Evolutionary conservation across 2,329 filamentous ascomycete genomes (phyloP).

Genomic region (Cucurbitaria berberidis): DNA sequence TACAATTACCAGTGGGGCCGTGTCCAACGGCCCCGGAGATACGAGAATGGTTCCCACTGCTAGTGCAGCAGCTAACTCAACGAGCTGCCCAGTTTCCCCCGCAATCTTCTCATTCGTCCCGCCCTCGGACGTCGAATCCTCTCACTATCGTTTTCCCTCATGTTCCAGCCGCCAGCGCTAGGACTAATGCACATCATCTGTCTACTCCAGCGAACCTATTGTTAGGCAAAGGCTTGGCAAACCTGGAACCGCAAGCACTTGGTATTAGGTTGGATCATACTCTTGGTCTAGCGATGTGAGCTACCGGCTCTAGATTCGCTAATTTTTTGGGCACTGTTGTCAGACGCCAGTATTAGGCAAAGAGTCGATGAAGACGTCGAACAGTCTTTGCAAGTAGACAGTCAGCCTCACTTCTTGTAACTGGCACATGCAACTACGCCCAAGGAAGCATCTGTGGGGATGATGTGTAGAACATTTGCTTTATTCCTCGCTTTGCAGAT

Average conservation of each 20-base stretch:
- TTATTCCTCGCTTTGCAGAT: background rate
- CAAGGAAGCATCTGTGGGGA: background rate
- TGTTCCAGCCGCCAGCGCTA: conserved; percentile 35
- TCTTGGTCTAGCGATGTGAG: background rate
- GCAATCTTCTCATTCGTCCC: background rate
- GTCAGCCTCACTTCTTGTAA: background rate
- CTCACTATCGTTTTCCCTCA: conserved; percentile 41
- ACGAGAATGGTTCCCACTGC: background rate
- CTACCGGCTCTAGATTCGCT: background rate
- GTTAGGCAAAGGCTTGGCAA: conserved; percentile 31
- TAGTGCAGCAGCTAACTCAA: background rate
- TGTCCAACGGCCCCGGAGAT: background rate
- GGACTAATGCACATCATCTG: conserved; percentile 36
- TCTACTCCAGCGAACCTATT: conserved; percentile 43
- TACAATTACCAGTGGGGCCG: background rate
- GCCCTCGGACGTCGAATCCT: conserved; percentile 36
- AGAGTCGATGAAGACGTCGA: too few species aligned
- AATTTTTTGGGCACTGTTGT: background rate
- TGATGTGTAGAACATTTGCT: background rate
- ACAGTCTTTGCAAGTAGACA: background rate
- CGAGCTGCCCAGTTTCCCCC: too few species aligned
- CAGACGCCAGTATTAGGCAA: background rate
- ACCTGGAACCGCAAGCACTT: background rate
- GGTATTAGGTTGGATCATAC: conserved; percentile 17
- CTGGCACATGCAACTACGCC: background rate